Evolutionary conservation across 2,329 filamentous ascomycete genomes (phyloP).

Genomic region (Arachnopeziza araneosa): DNA sequence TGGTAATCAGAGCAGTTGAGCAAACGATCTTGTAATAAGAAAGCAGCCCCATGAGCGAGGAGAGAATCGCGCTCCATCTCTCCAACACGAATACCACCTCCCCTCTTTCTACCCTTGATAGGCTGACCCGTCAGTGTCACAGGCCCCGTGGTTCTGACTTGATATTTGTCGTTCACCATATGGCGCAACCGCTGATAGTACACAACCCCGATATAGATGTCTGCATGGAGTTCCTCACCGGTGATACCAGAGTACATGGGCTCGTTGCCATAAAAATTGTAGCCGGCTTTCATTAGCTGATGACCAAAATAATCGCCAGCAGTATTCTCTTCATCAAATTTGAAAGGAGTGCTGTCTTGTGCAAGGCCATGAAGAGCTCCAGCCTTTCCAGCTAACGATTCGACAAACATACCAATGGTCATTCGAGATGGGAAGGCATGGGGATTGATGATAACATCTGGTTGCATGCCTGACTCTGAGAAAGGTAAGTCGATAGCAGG

Average conservation of each 20-base stretch:
- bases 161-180: conserved; percentile 99
- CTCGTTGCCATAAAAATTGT: conserved; percentile 98
- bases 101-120: conserved; percentile 93
- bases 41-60: conserved; percentile 90
- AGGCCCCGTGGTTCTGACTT: conserved; percentile 92
- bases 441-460: conserved; percentile 97
- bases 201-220: conserved; percentile 95
- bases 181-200: conserved; percentile 97
- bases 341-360: conserved; percentile 93
- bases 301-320: conserved; percentile 94
- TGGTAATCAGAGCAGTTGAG: conserved; percentile 97
- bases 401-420: conserved; percentile 99
- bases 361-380: conserved; percentile 92
- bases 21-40: conserved; percentile 87
- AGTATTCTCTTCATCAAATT: conserved; percentile 86
- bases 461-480: conserved; percentile 91
- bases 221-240: conserved; percentile 84
- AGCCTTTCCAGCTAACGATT: conserved; percentile 92
- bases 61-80: conserved; percentile 98
- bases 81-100: conserved; percentile 96
- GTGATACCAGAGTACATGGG: conserved; percentile 98
- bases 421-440: conserved; percentile 99
- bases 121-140: conserved; percentile 92
- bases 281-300: conserved; percentile 89
- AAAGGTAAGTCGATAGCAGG: conserved; percentile 92